Evolutionary conservation across 805 yeast species (phyloP), one percentile per base, ranked within the genome.

Genomic region (Teunomyces pallodes): DNA sequence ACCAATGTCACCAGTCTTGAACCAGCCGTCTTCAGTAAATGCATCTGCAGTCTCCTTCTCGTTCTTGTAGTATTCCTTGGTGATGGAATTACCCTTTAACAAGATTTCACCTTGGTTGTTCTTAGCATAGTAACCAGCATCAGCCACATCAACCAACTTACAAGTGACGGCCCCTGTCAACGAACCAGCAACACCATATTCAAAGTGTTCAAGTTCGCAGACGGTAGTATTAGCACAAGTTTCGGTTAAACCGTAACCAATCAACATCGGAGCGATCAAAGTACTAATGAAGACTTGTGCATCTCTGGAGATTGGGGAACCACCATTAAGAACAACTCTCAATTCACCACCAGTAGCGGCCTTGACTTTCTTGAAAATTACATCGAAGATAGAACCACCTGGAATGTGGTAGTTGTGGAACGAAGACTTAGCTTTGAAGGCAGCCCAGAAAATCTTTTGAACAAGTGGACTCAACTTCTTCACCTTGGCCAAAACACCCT

Each of bases 181-280:
- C 48, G 89, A 83, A 66, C 99, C 99, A 41, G 86, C 87, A 50
- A 85, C 82, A 54, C 86, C 95, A 52, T 70, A 75, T 61, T 86
- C 92, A 58, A 86, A 82, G 60, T 79, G 77, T 24, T 71, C 63
- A 43, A 88, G 87, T 49, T 82, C 82, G 55, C 82, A 66, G 58
- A 94, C 78, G 38, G 88, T 74, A 13, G 92, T 79, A 72, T 88
- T 91, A 44, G 99, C 99, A 57, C 87, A 84, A 10, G 98, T 91
- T 72, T 94, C 99, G 35, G 99, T 94, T 57, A 94, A 81, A 51
- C 99, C 99, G 67, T 94, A 94, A 51, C 99, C 99, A 61, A 91
- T 76, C 59, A 94, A 78, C 87, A 92, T 80, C 51, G 97, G 95
- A 35, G 88, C 86, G 53, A 94, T 71, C 51, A 88, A 77, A 39